Conservation (phyloP, 2,329 filamentous ascomycete genomes). For the Daldinia sp. region DNA sequence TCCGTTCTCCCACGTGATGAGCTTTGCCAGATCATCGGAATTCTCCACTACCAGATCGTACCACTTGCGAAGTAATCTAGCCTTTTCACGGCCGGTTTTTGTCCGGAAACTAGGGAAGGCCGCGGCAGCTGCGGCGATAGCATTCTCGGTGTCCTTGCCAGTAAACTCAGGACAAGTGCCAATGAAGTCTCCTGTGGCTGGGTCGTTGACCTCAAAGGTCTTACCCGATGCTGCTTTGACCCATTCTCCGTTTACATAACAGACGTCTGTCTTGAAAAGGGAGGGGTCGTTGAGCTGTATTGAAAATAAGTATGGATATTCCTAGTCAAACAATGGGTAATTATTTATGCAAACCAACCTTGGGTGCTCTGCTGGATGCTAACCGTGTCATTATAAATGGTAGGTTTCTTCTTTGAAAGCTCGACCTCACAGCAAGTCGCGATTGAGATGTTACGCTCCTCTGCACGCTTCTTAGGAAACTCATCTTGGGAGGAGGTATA, state of each 20-base stretch:
- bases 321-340: background rate
- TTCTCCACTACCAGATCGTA: slow-evolving; percentile 84
- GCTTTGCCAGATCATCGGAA: slow-evolving; percentile 80
- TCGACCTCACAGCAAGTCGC: slow-evolving; percentile 45
- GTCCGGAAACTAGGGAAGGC: slow-evolving; percentile 79
- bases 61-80: slow-evolving; percentile 82
- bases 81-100: slow-evolving; percentile 79
- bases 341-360: slow-evolving; percentile 35
- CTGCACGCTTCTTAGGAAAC: slow-evolving; percentile 46
- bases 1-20: slow-evolving; percentile 92
- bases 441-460: slow-evolving; percentile 43
- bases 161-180: slow-evolving; percentile 89
- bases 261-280: slow-evolving; percentile 83
- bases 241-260: slow-evolving; percentile 95
- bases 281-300: slow-evolving; percentile 79
- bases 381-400: slow-evolving; percentile 48
- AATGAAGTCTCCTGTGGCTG: slow-evolving; percentile 83
- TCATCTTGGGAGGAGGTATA: slow-evolving; percentile 45
- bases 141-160: slow-evolving; percentile 78
- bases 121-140: slow-evolving; percentile 84
- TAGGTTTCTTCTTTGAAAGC: slow-evolving; percentile 49
- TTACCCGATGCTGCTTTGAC: slow-evolving; percentile 85
- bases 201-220: slow-evolving; percentile 91
- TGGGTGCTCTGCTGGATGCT: slow-evolving; percentile 50
- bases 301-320: slow-evolving; percentile 14